Base-by-base conservation (phyloP, 2,329 filamentous ascomycete species). In the Trichoderma lentiforme region DNA sequence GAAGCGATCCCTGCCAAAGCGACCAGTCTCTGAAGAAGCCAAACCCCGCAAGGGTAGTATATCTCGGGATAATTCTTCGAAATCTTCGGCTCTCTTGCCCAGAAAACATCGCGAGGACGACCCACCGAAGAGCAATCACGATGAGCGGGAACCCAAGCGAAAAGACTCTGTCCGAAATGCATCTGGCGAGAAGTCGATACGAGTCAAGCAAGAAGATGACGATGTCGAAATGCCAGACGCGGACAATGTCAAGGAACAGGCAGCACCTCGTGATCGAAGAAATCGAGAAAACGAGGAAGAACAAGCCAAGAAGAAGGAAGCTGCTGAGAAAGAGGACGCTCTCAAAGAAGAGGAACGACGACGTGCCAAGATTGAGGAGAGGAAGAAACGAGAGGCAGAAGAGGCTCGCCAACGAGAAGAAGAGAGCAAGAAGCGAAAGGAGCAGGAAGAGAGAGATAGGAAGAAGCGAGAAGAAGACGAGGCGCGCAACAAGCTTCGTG, bases 161-260 rank as follows among this genome's bases (percentile, higher is more conserved):
- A 82, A 82, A 62, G 84, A 86, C 32, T 80, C 79, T 3, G 78
- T 80, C 18, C 86, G 85, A 73, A 80, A 80, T 2, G 77, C 76
- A 11, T 77, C 81, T 2, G 79, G 80, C 4, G 87, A 88, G 53
- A 86, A 85, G 75, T 78, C 80, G 18, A 87, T 89, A n/a, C 84
- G 85, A 62, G 86, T 89, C 53, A 89, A 89, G 74, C 86, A 86
- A 0, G 87, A 89, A 73, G 87, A 89, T 70, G 77, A 81, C 2
- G 88, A 90, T 70, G 78, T 87, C 9, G 86, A 88, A 24, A 89
- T 90, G 87, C 81, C 80, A 2, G 88, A 89, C 73, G 84, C 82
- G 2, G 80, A 80, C 57, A 76, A 76, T 14, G 76, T 77, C 5
- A 78, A 78, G 51, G 76, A 77, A 21, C 73, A 71, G 3, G 78